A percentile compares a stretch with the other conserved stretches of the same genome.
Conservation (phyloP, 2,329 filamentous ascomycete species). For the Nigrospora oryzae region DNA sequence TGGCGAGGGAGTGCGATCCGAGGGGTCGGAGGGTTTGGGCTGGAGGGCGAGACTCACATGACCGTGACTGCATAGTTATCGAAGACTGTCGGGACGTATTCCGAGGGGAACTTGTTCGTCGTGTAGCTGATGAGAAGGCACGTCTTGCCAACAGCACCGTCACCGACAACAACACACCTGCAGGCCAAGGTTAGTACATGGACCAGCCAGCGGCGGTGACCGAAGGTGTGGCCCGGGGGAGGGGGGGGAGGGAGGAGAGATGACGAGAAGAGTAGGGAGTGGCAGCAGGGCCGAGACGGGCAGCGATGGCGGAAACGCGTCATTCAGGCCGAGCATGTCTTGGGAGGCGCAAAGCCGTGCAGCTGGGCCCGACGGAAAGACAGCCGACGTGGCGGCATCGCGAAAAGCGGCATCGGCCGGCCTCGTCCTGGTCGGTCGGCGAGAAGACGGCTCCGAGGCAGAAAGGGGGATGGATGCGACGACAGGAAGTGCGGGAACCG, state of each 20-base stretch:
- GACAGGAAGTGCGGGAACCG: too few species aligned
- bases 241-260: slow-evolving; percentile 1
- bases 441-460: too few species aligned
- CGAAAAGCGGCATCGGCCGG: too few species aligned
- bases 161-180: slow-evolving; percentile 97
- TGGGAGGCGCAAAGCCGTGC: too few species aligned
- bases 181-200: background rate
- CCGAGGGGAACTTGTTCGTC: slow-evolving; percentile 98
- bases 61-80: slow-evolving; percentile 99
- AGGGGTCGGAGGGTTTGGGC: background rate
- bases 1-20: background rate
- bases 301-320: background rate
- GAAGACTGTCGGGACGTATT: slow-evolving; percentile 99
- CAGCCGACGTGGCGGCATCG: too few species aligned
- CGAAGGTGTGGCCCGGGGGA: slow-evolving; percentile 2
- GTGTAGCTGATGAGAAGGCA: slow-evolving; percentile 99
- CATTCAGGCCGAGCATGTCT: too few species aligned
- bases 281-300: background rate
- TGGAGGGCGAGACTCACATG: slow-evolving; percentile 62
- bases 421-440: too few species aligned
- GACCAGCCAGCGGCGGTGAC: slow-evolving; percentile 6
- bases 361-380: too few species aligned
- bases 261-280: slow-evolving; percentile 1
- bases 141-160: slow-evolving; percentile 98
- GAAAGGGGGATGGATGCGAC: too few species aligned